Percentiles rank a stretch among this genome's conserved stretches.
Conservation (phyloP, 1,139 yeast genomes). For the Geotrichum macrosporum region DNA sequence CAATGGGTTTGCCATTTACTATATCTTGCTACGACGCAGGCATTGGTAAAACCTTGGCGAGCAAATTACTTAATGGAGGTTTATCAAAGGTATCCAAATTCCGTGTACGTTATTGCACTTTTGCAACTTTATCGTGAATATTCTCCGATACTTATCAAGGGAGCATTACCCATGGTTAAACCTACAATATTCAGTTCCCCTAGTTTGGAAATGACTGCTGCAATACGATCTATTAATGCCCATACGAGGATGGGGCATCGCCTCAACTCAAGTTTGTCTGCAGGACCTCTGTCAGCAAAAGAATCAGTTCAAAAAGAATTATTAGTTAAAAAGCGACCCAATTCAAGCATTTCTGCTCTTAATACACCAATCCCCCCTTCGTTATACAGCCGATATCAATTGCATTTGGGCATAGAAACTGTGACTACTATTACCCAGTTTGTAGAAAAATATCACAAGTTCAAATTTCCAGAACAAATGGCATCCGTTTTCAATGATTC, state of each 20-base stretch:
- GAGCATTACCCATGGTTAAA: slow-evolving; percentile 30
- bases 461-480: slow-evolving; percentile 31
- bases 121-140: slow-evolving; percentile 33
- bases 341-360: slow-evolving; percentile 21
- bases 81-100: slow-evolving; percentile 36
- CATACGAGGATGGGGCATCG: background rate
- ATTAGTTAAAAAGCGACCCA: slow-evolving; percentile 7
- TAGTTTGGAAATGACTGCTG: slow-evolving; percentile 23
- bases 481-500: slow-evolving; percentile 27
- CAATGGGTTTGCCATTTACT: slow-evolving; percentile 45
- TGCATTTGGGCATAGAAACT: slow-evolving; percentile 24
- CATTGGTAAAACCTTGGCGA: slow-evolving; percentile 40
- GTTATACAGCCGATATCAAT: slow-evolving; percentile 12
- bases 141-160: slow-evolving; percentile 32
- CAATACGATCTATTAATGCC: slow-evolving; percentile 9
- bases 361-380: slow-evolving; percentile 28
- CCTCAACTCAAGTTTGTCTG: background rate
- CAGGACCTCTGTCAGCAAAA: slow-evolving; percentile 21
- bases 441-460: slow-evolving; percentile 25
- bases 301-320: slow-evolving; percentile 10
- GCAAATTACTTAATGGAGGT: slow-evolving; percentile 38
- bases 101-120: slow-evolving; percentile 36
- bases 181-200: slow-evolving; percentile 34
- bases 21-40: slow-evolving; percentile 37
- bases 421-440: slow-evolving; percentile 26